Percentiles rank a stretch among this genome's conserved stretches.
Conservation (phyloP, 441 rosid species). For the Arabidopsis lyrata region DNA sequence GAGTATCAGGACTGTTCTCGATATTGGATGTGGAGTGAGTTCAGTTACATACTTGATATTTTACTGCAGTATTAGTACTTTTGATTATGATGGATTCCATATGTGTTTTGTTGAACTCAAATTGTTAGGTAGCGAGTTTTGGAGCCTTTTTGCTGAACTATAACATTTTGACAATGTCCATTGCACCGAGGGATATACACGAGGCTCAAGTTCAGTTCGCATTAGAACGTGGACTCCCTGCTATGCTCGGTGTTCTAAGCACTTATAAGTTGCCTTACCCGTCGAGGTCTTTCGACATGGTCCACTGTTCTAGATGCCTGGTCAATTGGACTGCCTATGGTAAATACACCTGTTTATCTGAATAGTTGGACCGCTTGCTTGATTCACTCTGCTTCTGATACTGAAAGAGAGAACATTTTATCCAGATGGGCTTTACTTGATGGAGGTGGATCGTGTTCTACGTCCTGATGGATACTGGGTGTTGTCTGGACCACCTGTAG, state of each 20-base stretch:
- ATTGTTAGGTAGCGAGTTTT: constrained; percentile 71
- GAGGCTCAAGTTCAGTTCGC: constrained; percentile 84
- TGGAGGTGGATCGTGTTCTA: constrained; percentile 74
- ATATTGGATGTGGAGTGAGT: constrained; percentile 76
- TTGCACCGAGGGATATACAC: constrained; percentile 75
- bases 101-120: neutral
- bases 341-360: constrained; percentile 28
- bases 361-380: neutral
- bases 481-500: constrained; percentile 73
- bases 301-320: constrained; percentile 79
- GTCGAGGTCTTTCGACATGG: constrained; percentile 71
- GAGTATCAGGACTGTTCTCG: constrained; percentile 63
- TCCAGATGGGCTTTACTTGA: constrained; percentile 66
- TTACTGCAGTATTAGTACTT: neutral
- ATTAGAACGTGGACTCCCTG: constrained; percentile 75
- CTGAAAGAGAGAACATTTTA: constrained; percentile 37
- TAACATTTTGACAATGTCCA: constrained; percentile 65
- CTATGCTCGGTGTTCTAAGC: constrained; percentile 69
- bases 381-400: constrained; percentile 19
- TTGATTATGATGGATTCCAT: neutral
- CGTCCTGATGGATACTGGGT: constrained; percentile 76
- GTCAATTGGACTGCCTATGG: constrained; percentile 66
- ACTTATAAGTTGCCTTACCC: constrained; percentile 68
- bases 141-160: constrained; percentile 60
- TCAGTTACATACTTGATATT: constrained; percentile 20